phyloP scores from a whole-genome alignment of 495 filamentous ascomycete genomes.

The Penicillium desertorum region DNA sequence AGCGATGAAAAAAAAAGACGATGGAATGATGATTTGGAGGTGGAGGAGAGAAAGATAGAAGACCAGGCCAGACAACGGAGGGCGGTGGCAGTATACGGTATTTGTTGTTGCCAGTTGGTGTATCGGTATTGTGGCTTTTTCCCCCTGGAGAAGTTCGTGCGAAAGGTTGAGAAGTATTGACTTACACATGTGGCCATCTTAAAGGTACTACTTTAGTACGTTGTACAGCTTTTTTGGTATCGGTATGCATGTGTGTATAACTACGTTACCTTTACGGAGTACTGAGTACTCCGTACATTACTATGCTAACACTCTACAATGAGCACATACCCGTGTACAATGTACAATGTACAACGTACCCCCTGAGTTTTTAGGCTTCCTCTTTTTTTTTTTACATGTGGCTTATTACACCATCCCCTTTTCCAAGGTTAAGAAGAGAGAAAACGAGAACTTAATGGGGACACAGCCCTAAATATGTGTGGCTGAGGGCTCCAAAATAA shows the following conservation, averaged over 20 bases:
- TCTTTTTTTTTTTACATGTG: slow-evolving; percentile 3
- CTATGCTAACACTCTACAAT: background rate
- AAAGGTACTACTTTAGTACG: background rate
- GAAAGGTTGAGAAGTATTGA: background rate
- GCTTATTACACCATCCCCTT: background rate
- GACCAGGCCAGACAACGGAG: slow-evolving; percentile 30
- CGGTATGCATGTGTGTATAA: background rate
- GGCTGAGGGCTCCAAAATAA: slow-evolving; percentile 3
- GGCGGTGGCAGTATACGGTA: slow-evolving; percentile 31
- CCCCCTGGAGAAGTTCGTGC: background rate
- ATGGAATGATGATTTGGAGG: slow-evolving; percentile 36
- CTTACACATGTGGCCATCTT: background rate
- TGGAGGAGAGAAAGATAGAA: slow-evolving; percentile 30
- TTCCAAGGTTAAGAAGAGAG: background rate
- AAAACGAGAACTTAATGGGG: background rate
- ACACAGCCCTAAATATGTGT: slow-evolving; percentile 11
- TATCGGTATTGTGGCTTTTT: slow-evolving; percentile 15
- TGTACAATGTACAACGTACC: background rate
- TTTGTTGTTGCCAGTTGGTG: slow-evolving; percentile 17
- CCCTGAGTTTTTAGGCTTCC: slow-evolving; percentile 13
- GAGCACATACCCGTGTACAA: background rate
- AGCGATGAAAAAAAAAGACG: slow-evolving; percentile 21
- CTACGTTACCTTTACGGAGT: background rate
- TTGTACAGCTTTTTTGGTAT: background rate
- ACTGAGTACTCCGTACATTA: background rate